Base-by-base conservation (phyloP, 345 rosid genomes). In the Aquilaria sinensis region DNA sequence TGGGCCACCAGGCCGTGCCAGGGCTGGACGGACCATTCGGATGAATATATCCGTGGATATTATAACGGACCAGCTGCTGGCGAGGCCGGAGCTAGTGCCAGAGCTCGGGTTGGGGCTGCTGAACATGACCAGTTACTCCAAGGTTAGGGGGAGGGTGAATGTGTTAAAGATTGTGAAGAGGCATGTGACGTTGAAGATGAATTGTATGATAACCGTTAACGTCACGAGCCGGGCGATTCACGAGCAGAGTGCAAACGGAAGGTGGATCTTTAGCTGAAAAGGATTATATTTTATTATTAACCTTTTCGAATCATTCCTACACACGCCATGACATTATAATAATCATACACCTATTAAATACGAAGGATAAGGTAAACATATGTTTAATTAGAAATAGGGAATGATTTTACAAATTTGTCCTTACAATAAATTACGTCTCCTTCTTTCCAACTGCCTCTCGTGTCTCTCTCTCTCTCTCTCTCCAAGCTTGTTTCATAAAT, bases 11-110 rank as follows among this genome's bases (percentile, higher is more conserved):
- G 96, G 96, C 6, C 61, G 60, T 16, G 78, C 89, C 9, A 80
- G 61, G 80, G 78, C 96, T 3, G 65, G 74, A 10, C 74, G 85
- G 71, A 85, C 96, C 4, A 32, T 75, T 70, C 67, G 79, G 70
- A 85, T 81, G 93, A 90, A 88, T 55, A 60, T 83, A 48, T 70
- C 90, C 12, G 78, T 86, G 13, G 88, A 86, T 51, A 52, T 89
- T 3, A 75, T 85, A 66, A 13, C 79, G 9, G 81, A 81, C 58
- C 58, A 69, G 78, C 7, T 87, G 16, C 43, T 78, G 32, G 62
- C 73, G 0, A 68, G 47, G 54, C 79, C 85, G n/a, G 69, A 74
- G 62, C 56, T 87, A 72, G 53, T 2, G 5, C 61, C 51, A 30
- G 91, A 87, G 33, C 30, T 73, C 2, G 70, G 60, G 12, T 67